Evolutionary conservation across 2,329 filamentous ascomycete genomes (phyloP), one percentile per base, ranked within the genome.

Genomic region (Botrytis cinerea): DNA sequence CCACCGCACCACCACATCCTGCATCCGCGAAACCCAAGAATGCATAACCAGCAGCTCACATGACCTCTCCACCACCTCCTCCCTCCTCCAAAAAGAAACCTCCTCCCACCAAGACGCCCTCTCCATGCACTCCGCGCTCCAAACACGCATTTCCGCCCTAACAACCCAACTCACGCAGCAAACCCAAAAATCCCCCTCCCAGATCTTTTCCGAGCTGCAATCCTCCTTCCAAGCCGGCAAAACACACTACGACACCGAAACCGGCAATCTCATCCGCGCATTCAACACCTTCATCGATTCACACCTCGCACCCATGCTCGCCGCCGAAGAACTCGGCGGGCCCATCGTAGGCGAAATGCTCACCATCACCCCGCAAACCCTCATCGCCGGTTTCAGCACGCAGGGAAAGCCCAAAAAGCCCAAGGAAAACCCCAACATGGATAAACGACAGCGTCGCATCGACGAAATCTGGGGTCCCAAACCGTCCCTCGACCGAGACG

Each of bases 321-420:
- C 93, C 10, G 92, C 93, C 0, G 94, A 97, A 83, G 92, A 94
- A 79, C 86, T 95, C 1, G 94, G 94, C 12, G 93, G 94, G 0
- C 93, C 94, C 0, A 91, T 94, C 18, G 93, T 95, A 0, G 93
- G 94, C 5, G 91, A 93, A 76, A 85, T 91, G 77, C 85, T 92
- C 79, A 89, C 92, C 81, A 79, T 92, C 83, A 83, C 90, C 84
- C 78, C 87, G 14, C 87, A 91, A 62, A 87, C 87, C 75, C 82
- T 91, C 9, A 86, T 85, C 8, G 87, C 86, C 14, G 89, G 88
- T 1, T 91, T 91, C 80, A 90, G 85, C 76, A 82, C 87, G 0
- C 87, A 89, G 74, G 89, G 89, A 20, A 89, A 87, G 75, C 83
- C 83, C 32, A 89, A 86, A 77, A 87, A 86, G 77, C 73, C 81